Percentiles rank a stretch among this genome's conserved stretches.
Evolutionary conservation across 1,139 yeast genomes (phyloP).

Genomic region (Lodderomyces parapsilosis): DNA sequence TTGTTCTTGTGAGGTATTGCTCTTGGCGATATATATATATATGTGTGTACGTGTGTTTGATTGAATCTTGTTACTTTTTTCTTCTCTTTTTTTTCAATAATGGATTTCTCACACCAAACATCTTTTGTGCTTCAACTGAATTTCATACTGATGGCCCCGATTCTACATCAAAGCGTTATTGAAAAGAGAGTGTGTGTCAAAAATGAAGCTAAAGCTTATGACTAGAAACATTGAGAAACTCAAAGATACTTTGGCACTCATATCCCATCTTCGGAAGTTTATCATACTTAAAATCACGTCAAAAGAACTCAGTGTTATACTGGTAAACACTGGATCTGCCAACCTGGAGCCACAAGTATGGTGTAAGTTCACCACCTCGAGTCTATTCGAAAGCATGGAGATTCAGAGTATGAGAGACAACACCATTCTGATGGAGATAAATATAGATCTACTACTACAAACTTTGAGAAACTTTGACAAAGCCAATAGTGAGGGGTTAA

Average conservation of each 20-base stretch:
- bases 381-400: slow-evolving; percentile 51
- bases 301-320: slow-evolving; percentile 45
- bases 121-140: background rate
- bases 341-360: slow-evolving; percentile 60
- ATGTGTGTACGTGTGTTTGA: background rate
- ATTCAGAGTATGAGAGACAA: slow-evolving; percentile 45
- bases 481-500: slow-evolving; percentile 50
- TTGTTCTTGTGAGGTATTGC: too few relatives aligned
- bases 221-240: slow-evolving; percentile 31
- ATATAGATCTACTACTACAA: slow-evolving; percentile 54
- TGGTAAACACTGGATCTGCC: slow-evolving; percentile 37
- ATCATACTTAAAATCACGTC: slow-evolving; percentile 49
- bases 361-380: slow-evolving; percentile 48
- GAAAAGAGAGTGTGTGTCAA: too few relatives aligned
- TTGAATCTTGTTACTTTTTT: slow-evolving; percentile 2
- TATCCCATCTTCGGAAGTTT: slow-evolving; percentile 30
- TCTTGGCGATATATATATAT: too few relatives aligned
- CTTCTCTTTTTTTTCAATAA: background rate
- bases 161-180: too few relatives aligned
- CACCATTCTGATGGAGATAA: slow-evolving; percentile 53
- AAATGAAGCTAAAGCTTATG: slow-evolving; percentile 37
- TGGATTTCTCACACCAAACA: background rate
- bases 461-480: slow-evolving; percentile 54
- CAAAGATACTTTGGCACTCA: slow-evolving; percentile 29
- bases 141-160: background rate